These are phyloP conservation scores for Fusarium sp. DNA, from an alignment of 2,329 filamentous ascomycete species.

Conservation along the genomic window DNA sequence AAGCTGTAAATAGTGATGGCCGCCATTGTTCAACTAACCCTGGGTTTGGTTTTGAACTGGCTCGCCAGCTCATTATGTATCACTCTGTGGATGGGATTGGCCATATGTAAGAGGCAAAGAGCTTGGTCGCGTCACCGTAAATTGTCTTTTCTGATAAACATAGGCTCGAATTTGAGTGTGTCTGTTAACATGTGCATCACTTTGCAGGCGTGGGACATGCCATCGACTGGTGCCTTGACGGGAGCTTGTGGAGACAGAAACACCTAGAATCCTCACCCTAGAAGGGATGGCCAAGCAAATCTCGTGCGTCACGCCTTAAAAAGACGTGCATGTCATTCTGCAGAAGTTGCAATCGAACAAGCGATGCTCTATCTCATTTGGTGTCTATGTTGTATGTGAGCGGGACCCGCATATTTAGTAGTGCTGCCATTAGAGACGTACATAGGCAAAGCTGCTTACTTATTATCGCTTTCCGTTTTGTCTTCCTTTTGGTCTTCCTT, in stretches of 20 bases:
- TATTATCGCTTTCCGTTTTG: neutral
- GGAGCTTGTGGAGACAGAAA: neutral
- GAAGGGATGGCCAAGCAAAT: neutral
- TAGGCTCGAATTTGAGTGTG: neutral
- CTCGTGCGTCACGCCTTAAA: neutral
- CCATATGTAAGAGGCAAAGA: neutral
- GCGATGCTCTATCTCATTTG: neutral
- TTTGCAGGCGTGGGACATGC: neutral
- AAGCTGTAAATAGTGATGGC: neutral
- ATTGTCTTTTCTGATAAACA: neutral
- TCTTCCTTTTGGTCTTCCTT: neutral
- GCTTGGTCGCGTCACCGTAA: too few species aligned
- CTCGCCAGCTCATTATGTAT: neutral
- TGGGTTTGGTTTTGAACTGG: neutral
- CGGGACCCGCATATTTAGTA: neutral
- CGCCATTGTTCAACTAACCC: neutral
- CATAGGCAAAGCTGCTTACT: neutral
- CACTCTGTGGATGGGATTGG: neutral
- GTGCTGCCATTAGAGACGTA: neutral
- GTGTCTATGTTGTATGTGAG: neutral
- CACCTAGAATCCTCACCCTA: neutral
- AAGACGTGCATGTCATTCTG: neutral
- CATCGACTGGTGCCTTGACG: neutral
- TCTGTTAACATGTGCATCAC: neutral
- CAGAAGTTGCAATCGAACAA: neutral